Evolutionary conservation across 2,329 filamentous ascomycete genomes (phyloP), one percentile per base, ranked within the genome.

Genomic region (Venturia nashicola): DNA sequence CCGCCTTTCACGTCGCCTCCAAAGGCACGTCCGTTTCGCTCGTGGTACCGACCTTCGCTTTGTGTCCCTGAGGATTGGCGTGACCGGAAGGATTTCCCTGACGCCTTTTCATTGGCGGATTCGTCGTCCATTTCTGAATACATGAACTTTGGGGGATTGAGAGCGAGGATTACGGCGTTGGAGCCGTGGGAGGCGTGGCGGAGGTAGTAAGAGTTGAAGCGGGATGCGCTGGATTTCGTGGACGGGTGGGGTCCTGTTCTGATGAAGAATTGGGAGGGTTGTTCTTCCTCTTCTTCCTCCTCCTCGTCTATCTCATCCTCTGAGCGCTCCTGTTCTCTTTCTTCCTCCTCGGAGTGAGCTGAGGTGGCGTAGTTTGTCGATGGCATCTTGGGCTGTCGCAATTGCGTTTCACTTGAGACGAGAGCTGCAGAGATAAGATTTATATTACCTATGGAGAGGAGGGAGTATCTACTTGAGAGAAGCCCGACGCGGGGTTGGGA

Each of bases 191-290:
- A 34, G 27, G 51, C 51, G 12, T 57, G 51, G 14, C 51, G 51
- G 32, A 57, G 51, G 51, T 57, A 57, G 12, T 57, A 57, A 1
- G 51, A 57, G 51, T 57, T 57, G 51, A 57, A 57, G 51, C 51
- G 51, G 27, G 51, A 57, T 5, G 51, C 51, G 51, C 51, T 57
- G 27, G 51, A 57, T 36, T 57, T 57, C 1, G 51, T 57, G 27
- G 51, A 57, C 16, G 51, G 51, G 18, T 57, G 51, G 32, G 51
- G 51, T n/a, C 51, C 51, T n/a, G 51, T 57, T 16, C 51, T 14
- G 16, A 57, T 57, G 27, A 34, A 57, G 18, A 57, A 57, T 36
- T 57, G 51, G 14, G 27, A 34, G 27, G 51, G 51, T 36, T 57
- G 51, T 20, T 57, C 32, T 36, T 57, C 51, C n/a, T 34, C 51